Evolutionary conservation across 331 rosid species (phyloP), one percentile per base, ranked within the genome.

Genomic region (Phaseolus coccineus): DNA sequence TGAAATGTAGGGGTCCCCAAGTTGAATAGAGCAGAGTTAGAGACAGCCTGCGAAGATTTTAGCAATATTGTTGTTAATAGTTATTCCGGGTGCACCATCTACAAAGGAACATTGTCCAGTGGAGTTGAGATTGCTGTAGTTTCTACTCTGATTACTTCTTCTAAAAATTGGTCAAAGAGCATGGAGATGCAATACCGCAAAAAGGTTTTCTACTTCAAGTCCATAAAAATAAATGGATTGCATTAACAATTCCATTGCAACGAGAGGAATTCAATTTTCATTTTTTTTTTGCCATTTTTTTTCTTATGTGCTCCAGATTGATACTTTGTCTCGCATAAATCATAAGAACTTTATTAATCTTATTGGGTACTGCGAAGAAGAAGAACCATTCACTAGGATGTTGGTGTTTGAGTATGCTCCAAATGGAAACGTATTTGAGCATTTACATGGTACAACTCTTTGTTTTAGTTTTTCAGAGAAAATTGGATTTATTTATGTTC

Each of bases 111-210:
- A 73, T 69, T 96, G n/a, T 96, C 99, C 6, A 93, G 87, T 78
- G 98, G 98, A 79, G 96, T 93, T 12, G 99, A 96, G 88, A 96
- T 96, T 81, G 97, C 95, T 33, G 99, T 96, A 76, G 88, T 90
- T 53, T 91, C 97, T 55, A 81, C 90, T 77, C 4, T 83, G 4
- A 10, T 88, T 52, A 42, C 78, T 67, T 85, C 96, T 67, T 57
- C 86, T 47, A 84, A 89, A 76, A 91, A 91, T 10, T 96, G 99
- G 99, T 80, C 91, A 73, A 96, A 90, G 89, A 71, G 1, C 84
- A 85, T 84, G 62, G 96, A 93, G 87, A 24, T 77, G 53, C 69
- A 81, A 30, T 93, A 93, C 77, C 77, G 96, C 50, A 91, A 83
- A 75, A 91, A 90, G 98, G 99, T 96, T 39, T 70, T 50, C 30